These are phyloP conservation scores for Phytopythium delawarense DNA, from an alignment of 352 stramenopile genomes.

Conservation along the genomic window DNA sequence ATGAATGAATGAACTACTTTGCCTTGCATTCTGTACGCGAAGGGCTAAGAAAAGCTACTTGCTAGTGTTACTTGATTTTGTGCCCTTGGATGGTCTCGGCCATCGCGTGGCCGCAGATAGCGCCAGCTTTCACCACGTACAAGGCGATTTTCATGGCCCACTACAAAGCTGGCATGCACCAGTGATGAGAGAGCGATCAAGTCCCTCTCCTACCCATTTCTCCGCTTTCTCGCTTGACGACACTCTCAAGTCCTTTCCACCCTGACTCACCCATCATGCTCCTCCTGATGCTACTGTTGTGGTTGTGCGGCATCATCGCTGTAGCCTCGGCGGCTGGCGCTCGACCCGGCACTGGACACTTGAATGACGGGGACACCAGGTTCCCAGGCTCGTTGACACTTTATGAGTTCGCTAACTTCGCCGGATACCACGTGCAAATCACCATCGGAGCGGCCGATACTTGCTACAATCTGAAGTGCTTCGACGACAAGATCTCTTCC, in stretches of 20 bases:
- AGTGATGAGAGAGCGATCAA: too few relatives aligned
- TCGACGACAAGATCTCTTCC: not conserved
- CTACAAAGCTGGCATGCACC: too few relatives aligned
- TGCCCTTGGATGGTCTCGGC: too few relatives aligned
- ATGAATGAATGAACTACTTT: too few relatives aligned
- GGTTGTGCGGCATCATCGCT: not conserved
- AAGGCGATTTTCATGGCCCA: not conserved
- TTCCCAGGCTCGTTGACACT: not conserved
- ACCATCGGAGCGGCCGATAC: not conserved
- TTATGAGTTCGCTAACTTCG: not conserved
- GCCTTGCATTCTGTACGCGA: too few relatives aligned
- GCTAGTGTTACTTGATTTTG: too few relatives aligned
- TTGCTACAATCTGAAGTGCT: slow-evolving; percentile 3
- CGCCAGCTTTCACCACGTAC: too few relatives aligned
- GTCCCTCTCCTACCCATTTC: not conserved
- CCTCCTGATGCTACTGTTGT: not conserved
- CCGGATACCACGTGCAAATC: not conserved
- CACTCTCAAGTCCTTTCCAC: not conserved
- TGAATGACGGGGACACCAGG: not conserved
- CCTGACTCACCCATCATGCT: not conserved
- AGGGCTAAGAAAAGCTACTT: too few relatives aligned
- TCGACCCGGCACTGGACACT: not conserved
- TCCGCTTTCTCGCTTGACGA: not conserved
- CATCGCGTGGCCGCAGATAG: too few relatives aligned
- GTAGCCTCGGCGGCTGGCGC: not conserved